These are phyloP conservation scores for Eucalyptus urophylla DNA, from an alignment of 345 rosid species.

Conservation along the genomic window DNA sequence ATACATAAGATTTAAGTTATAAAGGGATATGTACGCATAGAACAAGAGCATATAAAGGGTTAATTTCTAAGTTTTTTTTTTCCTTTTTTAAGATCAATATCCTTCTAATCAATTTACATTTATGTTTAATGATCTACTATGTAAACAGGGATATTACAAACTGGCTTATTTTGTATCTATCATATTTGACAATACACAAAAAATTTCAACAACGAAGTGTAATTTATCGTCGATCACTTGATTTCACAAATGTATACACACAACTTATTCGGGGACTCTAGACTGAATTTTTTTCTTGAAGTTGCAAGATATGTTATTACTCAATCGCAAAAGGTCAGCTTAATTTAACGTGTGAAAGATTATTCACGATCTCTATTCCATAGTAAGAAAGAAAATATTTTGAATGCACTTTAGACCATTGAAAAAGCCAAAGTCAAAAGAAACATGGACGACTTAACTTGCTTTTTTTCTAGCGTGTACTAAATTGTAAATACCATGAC, in stretches of 20 bases:
- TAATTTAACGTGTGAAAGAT: background rate
- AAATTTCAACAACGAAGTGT: background rate
- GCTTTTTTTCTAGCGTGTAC: background rate
- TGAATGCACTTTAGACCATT: background rate
- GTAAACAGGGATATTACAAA: background rate
- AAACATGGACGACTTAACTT: background rate
- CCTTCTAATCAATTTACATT: too few relatives aligned
- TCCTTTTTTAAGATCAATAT: too few relatives aligned
- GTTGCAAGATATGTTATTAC: background rate
- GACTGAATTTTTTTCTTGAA: too few relatives aligned
- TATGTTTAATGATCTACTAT: background rate
- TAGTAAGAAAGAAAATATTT: background rate
- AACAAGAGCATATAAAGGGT: background rate
- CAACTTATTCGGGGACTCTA: background rate
- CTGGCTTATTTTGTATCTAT: background rate
- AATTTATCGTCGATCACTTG: fast-evolving
- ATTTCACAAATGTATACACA: fast-evolving
- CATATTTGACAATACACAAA: background rate
- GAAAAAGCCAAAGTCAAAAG: background rate
- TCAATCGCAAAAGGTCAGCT: background rate
- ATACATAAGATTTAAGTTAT: too few relatives aligned
- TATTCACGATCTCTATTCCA: background rate
- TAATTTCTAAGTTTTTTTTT: too few relatives aligned
- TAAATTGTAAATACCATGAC: background rate
- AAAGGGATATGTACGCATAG: background rate